Conservation (phyloP, 129 eudicot species). For the Flaveria bidentis region DNA sequence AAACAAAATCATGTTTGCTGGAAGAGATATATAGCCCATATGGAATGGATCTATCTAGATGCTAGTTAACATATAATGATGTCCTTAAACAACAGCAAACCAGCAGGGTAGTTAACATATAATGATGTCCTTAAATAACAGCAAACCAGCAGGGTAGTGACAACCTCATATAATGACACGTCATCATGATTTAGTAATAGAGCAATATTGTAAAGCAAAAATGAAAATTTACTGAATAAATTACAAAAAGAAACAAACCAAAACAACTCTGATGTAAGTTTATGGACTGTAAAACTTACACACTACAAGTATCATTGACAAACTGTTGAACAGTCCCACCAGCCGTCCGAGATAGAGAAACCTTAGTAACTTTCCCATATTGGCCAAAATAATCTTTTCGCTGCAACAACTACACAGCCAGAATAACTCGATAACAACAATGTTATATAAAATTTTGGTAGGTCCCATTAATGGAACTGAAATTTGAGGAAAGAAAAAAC, state of each 20-base stretch:
- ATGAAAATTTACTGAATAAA: neutral
- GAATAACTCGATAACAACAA: conserved; percentile 13
- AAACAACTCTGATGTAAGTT: neutral
- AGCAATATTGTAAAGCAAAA: neutral
- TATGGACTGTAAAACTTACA: conserved; percentile 46
- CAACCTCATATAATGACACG: neutral
- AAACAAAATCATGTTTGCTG: neutral
- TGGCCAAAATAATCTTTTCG: conserved; percentile 76
- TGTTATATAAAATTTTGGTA: neutral
- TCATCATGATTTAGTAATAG: neutral
- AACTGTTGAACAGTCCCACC: conserved; percentile 81
- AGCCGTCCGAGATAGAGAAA: conserved; percentile 81
- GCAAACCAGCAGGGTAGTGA: neutral
- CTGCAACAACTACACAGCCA: conserved; percentile 54
- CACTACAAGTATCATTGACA: conserved; percentile 75
- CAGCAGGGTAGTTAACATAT: neutral
- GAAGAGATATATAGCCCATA: neutral
- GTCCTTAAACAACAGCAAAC: neutral
- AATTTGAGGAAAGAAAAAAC: conserved; percentile 5
- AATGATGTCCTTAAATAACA: neutral
- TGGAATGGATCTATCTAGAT: conserved; percentile 14
- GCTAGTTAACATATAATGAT: conserved; percentile 4
- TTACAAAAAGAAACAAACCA: neutral
- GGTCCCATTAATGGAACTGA: neutral
- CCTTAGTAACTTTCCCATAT: conserved; percentile 76